Evolutionary conservation across 2,329 filamentous ascomycete genomes (phyloP), one percentile per base, ranked within the genome.

Genomic region (Colletotrichum caudatum): DNA sequence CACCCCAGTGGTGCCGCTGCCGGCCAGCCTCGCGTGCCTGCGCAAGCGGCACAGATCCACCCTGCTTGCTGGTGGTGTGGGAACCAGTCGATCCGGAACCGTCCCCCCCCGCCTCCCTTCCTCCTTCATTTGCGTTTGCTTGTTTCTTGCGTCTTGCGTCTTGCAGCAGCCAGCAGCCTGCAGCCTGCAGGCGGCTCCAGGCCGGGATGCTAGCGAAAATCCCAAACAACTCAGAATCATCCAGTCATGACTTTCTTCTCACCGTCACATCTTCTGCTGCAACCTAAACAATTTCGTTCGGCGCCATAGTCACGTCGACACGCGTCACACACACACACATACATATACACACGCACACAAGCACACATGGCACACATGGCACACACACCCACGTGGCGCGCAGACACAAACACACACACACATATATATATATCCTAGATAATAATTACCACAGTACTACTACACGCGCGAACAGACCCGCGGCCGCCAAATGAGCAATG

Each of bases 11-110:
- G 66, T 57, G 70, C 65, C 44, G 39, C 65, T 37, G 39, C 46
- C 26, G 56, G 65, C 53, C 26, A 60, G 65, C 69, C 69, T 60
- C 61, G 54, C 68, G 67, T 74, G 64, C 73, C 73, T 74, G 73
- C 73, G 73, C 73, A 73, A 74, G 73, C 54, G 37, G 69, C 18
- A n/a, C 53, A 29, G 37, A 69, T 69, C 69, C 69, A 54, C 26
- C n/a, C 20, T 48, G 44, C 18, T 69, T 48, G 44, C n/a, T 69
- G 69, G 69, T 69, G 65, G 66, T 61, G 69, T 69, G 69, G 69
- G 35, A 72, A 64, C 65, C 65, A 57, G 69, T 44, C 65, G 58
- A 72, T 64, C 54, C 64, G 33, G 53, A 50, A 67, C 48, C 23
- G 41, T 23, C 5, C 11, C 18, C 23, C 18, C 8, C 3, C 35